Percentiles rank a stretch among this genome's conserved stretches.
Conservation (phyloP, 306 rosid genomes). For the Carpinus fangiana region DNA sequence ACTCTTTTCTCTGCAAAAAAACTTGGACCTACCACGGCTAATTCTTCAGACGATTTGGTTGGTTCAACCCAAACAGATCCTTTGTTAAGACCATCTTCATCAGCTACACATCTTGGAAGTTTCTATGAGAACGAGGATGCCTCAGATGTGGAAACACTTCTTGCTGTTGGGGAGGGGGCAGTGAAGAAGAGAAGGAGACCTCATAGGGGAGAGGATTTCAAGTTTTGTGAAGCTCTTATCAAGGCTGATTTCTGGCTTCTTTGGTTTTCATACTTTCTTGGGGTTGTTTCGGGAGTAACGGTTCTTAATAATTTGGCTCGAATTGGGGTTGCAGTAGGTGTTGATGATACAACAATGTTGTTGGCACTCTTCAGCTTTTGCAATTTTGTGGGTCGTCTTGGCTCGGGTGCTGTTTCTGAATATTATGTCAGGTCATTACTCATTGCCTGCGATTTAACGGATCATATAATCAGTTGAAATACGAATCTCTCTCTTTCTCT, state of each 20-base stretch:
- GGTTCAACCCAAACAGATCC: constrained; percentile 45
- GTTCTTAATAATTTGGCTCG: constrained; percentile 87
- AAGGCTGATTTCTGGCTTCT: constrained; percentile 96
- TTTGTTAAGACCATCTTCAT: constrained; percentile 62
- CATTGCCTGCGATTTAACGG: background rate
- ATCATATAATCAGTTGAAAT: background rate
- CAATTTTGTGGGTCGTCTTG: constrained; percentile 78
- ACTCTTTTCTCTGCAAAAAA: constrained; percentile 56
- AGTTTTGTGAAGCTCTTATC: constrained; percentile 58
- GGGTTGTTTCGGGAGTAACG: constrained; percentile 76
- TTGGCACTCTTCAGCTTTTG: constrained; percentile 79
- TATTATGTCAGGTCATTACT: constrained; percentile 71
- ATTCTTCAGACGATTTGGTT: constrained; percentile 48
- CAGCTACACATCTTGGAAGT: constrained; percentile 50
- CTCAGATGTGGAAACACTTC: constrained; percentile 69
- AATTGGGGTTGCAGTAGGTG: constrained; percentile 76
- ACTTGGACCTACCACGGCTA: constrained; percentile 23
- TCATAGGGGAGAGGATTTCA: constrained; percentile 89
- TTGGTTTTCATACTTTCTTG: constrained; percentile 73
- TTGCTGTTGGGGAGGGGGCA: constrained; percentile 88
- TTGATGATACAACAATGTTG: constrained; percentile 57
- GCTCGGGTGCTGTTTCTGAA: constrained; percentile 80
- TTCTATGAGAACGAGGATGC: constrained; percentile 55
- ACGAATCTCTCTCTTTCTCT: background rate
- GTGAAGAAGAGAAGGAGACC: constrained; percentile 73